Conservation (phyloP, 495 filamentous ascomycete genomes). For the Beverwykella pulmonaria region DNA sequence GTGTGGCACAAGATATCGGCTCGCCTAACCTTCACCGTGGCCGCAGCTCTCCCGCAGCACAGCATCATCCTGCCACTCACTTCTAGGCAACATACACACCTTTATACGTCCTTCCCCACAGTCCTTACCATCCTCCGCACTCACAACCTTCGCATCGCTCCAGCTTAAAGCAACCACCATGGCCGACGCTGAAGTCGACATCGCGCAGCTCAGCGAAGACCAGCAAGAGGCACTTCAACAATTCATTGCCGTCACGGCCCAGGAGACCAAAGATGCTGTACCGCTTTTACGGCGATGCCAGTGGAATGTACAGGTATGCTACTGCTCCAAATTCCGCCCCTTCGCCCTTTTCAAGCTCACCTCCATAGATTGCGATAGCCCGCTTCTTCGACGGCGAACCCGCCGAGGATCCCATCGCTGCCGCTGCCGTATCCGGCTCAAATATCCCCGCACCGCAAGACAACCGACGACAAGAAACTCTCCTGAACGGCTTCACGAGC, state of each 20-base stretch:
- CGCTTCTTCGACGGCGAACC: conserved; percentile 98
- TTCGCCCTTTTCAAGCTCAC: conserved; percentile 28
- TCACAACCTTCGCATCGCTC: not conserved
- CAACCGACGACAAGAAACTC: conserved; percentile 65
- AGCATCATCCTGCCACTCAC: not conserved
- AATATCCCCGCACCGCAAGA: conserved; percentile 55
- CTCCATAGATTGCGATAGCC: conserved; percentile 79
- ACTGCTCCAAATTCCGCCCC: conserved; percentile 4
- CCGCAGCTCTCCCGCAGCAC: conserved; percentile 5
- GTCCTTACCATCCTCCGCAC: not conserved
- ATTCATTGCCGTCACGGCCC: conserved; percentile 84
- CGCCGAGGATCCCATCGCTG: conserved; percentile 72
- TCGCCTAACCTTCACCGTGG: conserved; percentile 5
- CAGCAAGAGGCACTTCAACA: conserved; percentile 84
- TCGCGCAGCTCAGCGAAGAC: conserved; percentile 67
- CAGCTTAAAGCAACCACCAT: conserved; percentile 27
- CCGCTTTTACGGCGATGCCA: conserved; percentile 80
- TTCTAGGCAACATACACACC: conserved; percentile 5
- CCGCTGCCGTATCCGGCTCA: conserved; percentile 59
- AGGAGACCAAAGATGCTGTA: conserved; percentile 75
- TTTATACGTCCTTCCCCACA: not conserved
- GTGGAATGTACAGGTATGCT: conserved; percentile 89
- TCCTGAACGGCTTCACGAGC: conserved; percentile 61
- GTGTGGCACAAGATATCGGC: not conserved
- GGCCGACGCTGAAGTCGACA: conserved; percentile 55